phyloP scores from a whole-genome alignment of 345 rosid species.

The Triadica sebifera region DNA sequence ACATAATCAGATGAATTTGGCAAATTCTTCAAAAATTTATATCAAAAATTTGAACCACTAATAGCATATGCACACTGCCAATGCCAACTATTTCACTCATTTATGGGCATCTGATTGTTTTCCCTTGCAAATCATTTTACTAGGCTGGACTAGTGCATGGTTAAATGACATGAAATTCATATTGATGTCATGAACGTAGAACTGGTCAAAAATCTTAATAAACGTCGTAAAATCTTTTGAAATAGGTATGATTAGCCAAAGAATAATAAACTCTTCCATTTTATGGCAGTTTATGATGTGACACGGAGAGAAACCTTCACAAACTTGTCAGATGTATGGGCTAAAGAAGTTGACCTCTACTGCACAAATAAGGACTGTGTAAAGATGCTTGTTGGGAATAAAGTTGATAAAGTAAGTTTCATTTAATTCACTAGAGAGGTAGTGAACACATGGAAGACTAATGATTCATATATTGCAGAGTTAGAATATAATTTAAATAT shows the following conservation, averaged over 20 bases:
- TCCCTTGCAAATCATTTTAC: not conserved
- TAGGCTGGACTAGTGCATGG: not conserved
- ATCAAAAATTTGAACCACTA: too few species aligned
- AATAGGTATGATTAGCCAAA: not conserved
- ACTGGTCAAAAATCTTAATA: too few species aligned
- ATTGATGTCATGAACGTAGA: not conserved
- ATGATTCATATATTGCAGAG: not conserved
- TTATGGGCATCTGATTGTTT: not conserved
- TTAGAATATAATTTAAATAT: too few species aligned
- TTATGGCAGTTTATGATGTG: slow-evolving; percentile 76
- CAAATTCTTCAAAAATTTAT: not conserved
- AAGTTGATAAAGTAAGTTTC: slow-evolving; percentile 76
- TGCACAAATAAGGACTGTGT: slow-evolving; percentile 78
- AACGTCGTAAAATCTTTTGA: not conserved
- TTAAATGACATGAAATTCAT: not conserved
- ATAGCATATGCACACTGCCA: too few species aligned
- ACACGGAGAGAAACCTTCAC: slow-evolving; percentile 86
- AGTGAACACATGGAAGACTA: not conserved
- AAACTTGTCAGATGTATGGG: slow-evolving; percentile 85
- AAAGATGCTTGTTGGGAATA: slow-evolving; percentile 94
- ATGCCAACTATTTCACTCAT: not conserved
- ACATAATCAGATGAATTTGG: not conserved
- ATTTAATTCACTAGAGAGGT: slow-evolving; percentile 2
- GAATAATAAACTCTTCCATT: slow-evolving; percentile 10
- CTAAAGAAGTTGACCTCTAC: slow-evolving; percentile 85